These are phyloP conservation scores for Phytophthora podocarpi DNA, from an alignment of 352 stramenopile species.

Conservation along the genomic window DNA sequence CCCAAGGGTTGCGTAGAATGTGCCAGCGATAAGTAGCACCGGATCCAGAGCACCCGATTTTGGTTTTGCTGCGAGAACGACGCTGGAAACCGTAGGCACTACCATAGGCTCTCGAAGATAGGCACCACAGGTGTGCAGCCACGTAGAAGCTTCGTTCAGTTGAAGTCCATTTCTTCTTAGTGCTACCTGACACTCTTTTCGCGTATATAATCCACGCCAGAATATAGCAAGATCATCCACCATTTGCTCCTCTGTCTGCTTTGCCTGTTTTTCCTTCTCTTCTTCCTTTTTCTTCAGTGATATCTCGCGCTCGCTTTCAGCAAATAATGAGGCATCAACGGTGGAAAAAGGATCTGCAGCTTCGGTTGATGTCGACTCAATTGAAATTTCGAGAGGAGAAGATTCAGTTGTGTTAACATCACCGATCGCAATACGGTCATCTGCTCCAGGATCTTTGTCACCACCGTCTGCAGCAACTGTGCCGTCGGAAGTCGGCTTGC, in stretches of 20 bases:
- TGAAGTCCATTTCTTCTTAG: conserved; percentile 50
- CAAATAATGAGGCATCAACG: conserved; percentile 41
- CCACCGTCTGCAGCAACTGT: conserved; percentile 4
- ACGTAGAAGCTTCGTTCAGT: conserved; percentile 47
- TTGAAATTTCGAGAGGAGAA: background rate
- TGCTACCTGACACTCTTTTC: conserved; percentile 65
- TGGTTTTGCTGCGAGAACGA: conserved; percentile 36
- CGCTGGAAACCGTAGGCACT: conserved; percentile 41
- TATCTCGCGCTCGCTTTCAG: conserved; percentile 24
- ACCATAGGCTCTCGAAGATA: conserved; percentile 53
- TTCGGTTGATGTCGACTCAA: conserved; percentile 17
- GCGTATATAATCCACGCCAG: conserved; percentile 68
- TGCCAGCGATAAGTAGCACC: conserved; percentile 74
- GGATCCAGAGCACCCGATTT: conserved; percentile 58
- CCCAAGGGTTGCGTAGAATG: conserved; percentile 64
- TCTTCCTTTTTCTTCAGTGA: conserved; percentile 27
- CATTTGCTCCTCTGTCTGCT: conserved; percentile 36
- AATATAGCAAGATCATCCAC: conserved; percentile 52
- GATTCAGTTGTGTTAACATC: background rate
- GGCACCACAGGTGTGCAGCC: conserved; percentile 49
- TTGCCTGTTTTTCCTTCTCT: conserved; percentile 17
- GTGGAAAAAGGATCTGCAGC: conserved; percentile 37
- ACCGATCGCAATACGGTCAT: background rate
- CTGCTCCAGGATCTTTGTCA: background rate
- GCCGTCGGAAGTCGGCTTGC: conserved; percentile 4